Evolutionary conservation across 768 basidiomycete species (phyloP), one percentile per base, ranked within the genome.

Genomic region (Tylopilus vinaceipallidus): DNA sequence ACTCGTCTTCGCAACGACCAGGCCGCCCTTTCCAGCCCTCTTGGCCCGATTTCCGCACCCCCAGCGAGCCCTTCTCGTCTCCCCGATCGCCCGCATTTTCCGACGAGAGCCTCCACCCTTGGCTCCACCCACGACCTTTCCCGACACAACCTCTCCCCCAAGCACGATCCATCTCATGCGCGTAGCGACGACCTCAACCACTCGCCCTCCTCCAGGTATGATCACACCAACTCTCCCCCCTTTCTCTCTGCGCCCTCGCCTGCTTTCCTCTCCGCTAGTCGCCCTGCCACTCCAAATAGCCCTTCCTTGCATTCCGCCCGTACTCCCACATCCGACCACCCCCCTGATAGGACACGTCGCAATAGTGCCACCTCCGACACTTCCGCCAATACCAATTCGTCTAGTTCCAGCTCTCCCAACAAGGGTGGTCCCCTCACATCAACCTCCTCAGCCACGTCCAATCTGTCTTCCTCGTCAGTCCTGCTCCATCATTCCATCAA

Each of bases 151-250:
- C 71, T 75, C 62, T 51, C 65, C n/a, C 42, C 56, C 20, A 69
- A 61, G 54, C 61, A 65, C 57, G 68, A 66, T 58, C 54, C 59
- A 10, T 57, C 78, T 50, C 80, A 85, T 62, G 72, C 84, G 50
- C 82, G 78, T 46, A 90, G 87, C 70, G 77, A 68, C 60, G 88
- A 88, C 71, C 72, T 88, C 44, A 85, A 81, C 67, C 87, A 88
- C 65, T 59, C 29, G 2, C 47, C 49, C 12, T 53, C 53, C 4
- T 9, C 37, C 41, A 57, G 58, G 42, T 41, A 49, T 41, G 60
- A 62, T 45, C 33, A n/a, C 27, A 43, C 16, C 38, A 30, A 37
- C 10, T 49, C 56, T 9, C 38, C 55, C 36, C 40, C 54, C 1
- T 58, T 63, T 55, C 75, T 78, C 57, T 72, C 76, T 37, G 68